Conservation (phyloP, 768 basidiomycete genomes). For the Strobilomyces confusus region DNA sequence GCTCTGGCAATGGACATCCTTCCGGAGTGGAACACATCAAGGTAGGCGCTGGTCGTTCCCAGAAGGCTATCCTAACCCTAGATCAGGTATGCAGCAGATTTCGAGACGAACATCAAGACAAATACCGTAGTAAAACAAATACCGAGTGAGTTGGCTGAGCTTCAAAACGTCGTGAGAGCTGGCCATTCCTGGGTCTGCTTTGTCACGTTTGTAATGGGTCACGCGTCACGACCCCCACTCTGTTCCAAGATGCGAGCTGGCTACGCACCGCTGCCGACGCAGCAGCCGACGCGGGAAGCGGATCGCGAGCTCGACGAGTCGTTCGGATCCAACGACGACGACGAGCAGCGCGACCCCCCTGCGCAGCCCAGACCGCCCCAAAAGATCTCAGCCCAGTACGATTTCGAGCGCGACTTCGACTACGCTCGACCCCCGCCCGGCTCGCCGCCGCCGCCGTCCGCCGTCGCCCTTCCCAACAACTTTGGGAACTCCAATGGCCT, state of each 20-base stretch:
- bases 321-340: slow-evolving; percentile 58
- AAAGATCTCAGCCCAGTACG: slow-evolving; percentile 33
- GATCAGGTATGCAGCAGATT: slow-evolving; percentile 14
- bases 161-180: too few relatives aligned
- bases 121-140: not conserved
- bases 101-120: not conserved
- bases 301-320: slow-evolving; percentile 73
- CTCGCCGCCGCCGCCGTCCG: slow-evolving; percentile 62
- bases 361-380: slow-evolving; percentile 24
- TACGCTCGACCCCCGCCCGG: slow-evolving; percentile 70
- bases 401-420: slow-evolving; percentile 64
- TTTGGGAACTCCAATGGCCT: slow-evolving; percentile 71
- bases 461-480: slow-evolving; percentile 58
- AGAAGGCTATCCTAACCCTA: not conserved
- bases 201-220: too few relatives aligned
- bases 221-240: too few relatives aligned
- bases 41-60: not conserved
- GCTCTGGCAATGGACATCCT: too few relatives aligned
- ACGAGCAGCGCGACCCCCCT: slow-evolving; percentile 33
- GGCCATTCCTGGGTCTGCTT: too few relatives aligned
- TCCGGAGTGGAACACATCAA: not conserved
- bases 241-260: slow-evolving; percentile 45
- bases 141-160: slow-evolving; percentile 5
- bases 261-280: slow-evolving; percentile 52
- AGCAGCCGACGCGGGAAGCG: slow-evolving; percentile 40